These are phyloP conservation scores for Paspalum vaginatum DNA, from an alignment of 176 grass and related monocot species.

Conservation along the genomic window DNA sequence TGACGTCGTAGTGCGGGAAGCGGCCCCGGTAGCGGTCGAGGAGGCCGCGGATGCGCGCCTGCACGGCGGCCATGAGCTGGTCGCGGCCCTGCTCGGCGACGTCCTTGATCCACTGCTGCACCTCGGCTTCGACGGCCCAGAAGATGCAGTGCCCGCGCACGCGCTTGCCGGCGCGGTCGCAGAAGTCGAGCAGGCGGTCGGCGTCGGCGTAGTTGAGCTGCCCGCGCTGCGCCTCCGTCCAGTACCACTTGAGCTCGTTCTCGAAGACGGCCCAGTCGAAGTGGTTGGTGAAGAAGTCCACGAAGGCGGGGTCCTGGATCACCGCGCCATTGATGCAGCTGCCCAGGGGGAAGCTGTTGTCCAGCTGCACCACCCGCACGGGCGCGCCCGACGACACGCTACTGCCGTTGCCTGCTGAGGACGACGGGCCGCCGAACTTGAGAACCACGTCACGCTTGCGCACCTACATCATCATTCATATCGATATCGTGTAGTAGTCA, in stretches of 20 bases:
- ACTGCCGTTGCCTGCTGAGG: background rate
- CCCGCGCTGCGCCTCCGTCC: slow-evolving; percentile 60
- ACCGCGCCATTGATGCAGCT: slow-evolving; percentile 28
- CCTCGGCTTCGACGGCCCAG: slow-evolving; percentile 38
- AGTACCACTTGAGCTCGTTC: slow-evolving; percentile 86
- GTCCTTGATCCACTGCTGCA: slow-evolving; percentile 47
- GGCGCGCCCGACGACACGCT: background rate
- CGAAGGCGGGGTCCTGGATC: background rate
- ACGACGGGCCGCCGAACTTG: background rate
- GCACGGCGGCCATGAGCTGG: slow-evolving; percentile 6
- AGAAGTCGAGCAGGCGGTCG: slow-evolving; percentile 42
- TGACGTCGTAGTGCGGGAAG: slow-evolving; percentile 70
- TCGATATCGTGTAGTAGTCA: too few relatives aligned
- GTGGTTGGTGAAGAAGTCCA: slow-evolving; percentile 22
- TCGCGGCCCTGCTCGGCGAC: background rate
- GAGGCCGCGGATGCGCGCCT: slow-evolving; percentile 25
- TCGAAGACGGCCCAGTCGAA: slow-evolving; percentile 64
- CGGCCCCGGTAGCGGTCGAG: slow-evolving; percentile 30
- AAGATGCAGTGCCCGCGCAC: slow-evolving; percentile 56
- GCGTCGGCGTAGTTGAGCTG: slow-evolving; percentile 52
- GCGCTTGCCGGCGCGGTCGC: slow-evolving; percentile 15
- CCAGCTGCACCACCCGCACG: slow-evolving; percentile 24
- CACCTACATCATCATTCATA: too few relatives aligned
- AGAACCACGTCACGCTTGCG: slow-evolving; percentile 57
- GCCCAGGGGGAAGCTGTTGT: background rate